A percentile compares a stretch with the other conserved stretches of the same genome.
phyloP scores from a whole-genome alignment of 2,329 filamentous ascomycete species.

The Ilyonectria robusta region DNA sequence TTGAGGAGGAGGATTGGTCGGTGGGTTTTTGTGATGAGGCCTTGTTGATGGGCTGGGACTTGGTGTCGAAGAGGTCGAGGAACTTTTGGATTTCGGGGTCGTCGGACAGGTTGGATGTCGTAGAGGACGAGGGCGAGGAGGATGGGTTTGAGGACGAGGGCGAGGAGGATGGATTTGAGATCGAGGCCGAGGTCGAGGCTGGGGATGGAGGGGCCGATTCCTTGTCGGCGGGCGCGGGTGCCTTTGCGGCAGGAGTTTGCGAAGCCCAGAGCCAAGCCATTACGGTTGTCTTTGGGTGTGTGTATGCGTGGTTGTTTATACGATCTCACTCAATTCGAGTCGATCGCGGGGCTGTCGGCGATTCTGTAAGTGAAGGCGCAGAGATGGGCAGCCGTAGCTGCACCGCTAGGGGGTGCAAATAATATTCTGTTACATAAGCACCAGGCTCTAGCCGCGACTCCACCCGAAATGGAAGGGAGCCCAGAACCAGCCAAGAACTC shows the following conservation, averaged over 20 bases:
- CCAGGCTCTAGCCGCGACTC: neutral
- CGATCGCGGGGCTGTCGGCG: neutral
- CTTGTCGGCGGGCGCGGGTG: conserved; percentile 43
- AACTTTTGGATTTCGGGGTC: conserved; percentile 71
- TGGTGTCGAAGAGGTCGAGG: conserved; percentile 60
- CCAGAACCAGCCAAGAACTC: neutral
- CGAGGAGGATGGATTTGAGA: conserved; percentile 32
- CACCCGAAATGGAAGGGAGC: conserved; percentile 1
- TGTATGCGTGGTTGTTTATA: conserved; percentile 14
- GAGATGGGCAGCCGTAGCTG: neutral
- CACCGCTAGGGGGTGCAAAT: no score
- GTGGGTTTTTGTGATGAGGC: conserved; percentile 44
- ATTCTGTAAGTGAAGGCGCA: neutral
- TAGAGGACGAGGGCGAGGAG: conserved; percentile 32
- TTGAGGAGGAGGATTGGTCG: conserved; percentile 49
- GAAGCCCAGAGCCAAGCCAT: conserved; percentile 77
- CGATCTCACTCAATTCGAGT: conserved; percentile 6
- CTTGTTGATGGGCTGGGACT: conserved; percentile 36
- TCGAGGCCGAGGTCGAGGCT: conserved; percentile 34
- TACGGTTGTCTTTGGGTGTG: conserved; percentile 36
- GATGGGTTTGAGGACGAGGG: conserved; percentile 33
- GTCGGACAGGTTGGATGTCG: conserved; percentile 46
- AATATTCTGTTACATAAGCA: no score
- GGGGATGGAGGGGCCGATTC: conserved; percentile 40
- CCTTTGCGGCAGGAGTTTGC: conserved; percentile 51